Conservation (phyloP, 352 stramenopile species). For the Phytophthora agathidicida region DNA sequence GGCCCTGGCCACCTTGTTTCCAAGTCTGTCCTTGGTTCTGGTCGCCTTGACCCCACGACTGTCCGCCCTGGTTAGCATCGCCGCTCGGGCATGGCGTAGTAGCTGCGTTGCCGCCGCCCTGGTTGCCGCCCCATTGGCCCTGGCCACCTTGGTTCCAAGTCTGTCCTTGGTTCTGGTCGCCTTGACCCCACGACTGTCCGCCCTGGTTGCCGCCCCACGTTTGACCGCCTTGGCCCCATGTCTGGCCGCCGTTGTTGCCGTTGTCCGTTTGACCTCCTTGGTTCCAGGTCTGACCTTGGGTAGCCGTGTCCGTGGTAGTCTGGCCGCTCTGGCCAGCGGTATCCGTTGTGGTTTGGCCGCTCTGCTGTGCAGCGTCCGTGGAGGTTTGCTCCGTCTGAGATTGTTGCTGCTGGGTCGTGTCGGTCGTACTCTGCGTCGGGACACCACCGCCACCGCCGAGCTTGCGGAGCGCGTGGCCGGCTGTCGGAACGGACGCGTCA, state of each 20-base stretch:
- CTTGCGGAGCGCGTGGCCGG: conserved; percentile 5
- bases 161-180: no score
- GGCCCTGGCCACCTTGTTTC: not conserved
- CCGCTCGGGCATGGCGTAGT: not conserved
- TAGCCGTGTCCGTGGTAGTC: not conserved
- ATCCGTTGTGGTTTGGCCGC: not conserved
- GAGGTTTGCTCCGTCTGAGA: conserved; percentile 3
- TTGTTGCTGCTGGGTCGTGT: conserved; percentile 2
- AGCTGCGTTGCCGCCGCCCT: not conserved
- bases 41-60: not conserved
- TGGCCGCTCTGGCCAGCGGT: not conserved
- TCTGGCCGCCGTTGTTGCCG: not conserved
- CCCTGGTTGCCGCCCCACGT: no score
- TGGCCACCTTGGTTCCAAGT: not conserved
- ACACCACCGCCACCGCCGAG: conserved; percentile 17
- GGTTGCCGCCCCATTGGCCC: not conserved
- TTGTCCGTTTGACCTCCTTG: not conserved
- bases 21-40: not conserved
- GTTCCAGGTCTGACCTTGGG: not conserved
- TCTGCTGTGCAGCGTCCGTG: not conserved
- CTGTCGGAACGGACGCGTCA: conserved; percentile 12
- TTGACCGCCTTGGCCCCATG: not conserved
- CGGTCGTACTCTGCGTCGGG: conserved; percentile 9
- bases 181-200: not conserved
- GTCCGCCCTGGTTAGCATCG: not conserved